phyloP scores from a whole-genome alignment of 2,329 filamentous ascomycete species.

The Aspergillus sp. region DNA sequence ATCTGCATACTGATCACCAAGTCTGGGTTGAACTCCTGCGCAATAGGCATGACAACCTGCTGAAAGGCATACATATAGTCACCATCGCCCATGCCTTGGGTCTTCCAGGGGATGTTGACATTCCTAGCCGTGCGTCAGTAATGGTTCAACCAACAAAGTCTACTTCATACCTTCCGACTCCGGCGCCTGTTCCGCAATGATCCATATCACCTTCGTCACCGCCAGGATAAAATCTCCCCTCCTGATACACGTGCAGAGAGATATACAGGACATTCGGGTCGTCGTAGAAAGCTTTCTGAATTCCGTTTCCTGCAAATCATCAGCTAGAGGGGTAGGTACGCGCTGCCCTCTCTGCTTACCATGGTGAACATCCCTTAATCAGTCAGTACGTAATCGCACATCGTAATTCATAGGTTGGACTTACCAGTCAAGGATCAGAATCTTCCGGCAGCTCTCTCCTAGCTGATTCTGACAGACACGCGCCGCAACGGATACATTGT shows the following conservation, averaged over 20 bases:
- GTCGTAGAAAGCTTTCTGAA: conserved; percentile 93
- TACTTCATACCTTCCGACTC: conserved; percentile 53
- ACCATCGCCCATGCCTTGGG: conserved; percentile 82
- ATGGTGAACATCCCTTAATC: conserved; percentile 64
- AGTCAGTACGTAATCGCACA: conserved; percentile 19
- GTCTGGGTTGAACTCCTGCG: conserved; percentile 88
- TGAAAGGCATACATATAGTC: conserved; percentile 98
- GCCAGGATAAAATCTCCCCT: conserved; percentile 80
- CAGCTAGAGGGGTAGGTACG: not conserved
- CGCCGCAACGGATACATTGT: conserved; percentile 94
- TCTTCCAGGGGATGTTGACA: conserved; percentile 68
- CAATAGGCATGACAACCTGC: conserved; percentile 93
- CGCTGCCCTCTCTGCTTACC: conserved; percentile 35
- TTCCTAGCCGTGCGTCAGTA: conserved; percentile 44
- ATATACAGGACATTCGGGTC: conserved; percentile 96
- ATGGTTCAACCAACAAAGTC: not conserved
- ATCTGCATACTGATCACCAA: conserved; percentile 69
- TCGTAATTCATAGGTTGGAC: no score
- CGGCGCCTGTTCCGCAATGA: conserved; percentile 58
- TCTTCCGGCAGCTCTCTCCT: conserved; percentile 77
- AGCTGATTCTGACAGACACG: conserved; percentile 81
- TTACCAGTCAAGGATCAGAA: conserved; percentile 92
- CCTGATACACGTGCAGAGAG: conserved; percentile 83
- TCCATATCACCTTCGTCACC: conserved; percentile 58
- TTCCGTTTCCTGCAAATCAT: conserved; percentile 70